Base-by-base conservation (phyloP, 1,139 yeast genomes). In the Candida pseudoviswanathii region DNA sequence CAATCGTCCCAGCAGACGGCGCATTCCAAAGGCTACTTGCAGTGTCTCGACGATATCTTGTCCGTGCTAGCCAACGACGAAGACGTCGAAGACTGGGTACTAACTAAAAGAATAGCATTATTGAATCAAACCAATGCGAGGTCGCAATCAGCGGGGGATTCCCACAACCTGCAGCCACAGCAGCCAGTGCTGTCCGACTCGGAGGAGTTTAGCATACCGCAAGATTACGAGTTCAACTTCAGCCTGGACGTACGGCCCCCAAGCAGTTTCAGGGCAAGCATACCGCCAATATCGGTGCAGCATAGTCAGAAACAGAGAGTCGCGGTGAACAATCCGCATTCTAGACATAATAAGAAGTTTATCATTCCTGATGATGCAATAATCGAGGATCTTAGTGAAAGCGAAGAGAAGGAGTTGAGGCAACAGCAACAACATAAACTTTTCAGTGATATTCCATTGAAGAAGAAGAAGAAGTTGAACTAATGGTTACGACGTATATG, bases 41-140 rank as follows among this genome's bases (percentile, higher is more conserved):
- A 75, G 36, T 82, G 87, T 57, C 56, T 84, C 5, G 78, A 83
- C 50, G 89, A 84, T 52, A 57, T 84, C 26, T 57, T 82, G 2
- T 63, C 67, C n/a, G 66, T 76, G n/a, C 66, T 82, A 2, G 64
- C 79, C 9, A 64, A 71, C 22, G 77, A 71, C 16, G 78, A 77
- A 2, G 83, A 80, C 54, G 67, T 82, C 7, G 84, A 80, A 54
- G 71, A 74, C 54, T 78, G 86, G 83, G 79, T 80, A 0, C 62
- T 79, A 22, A 66, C 77, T 24, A 80, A 75, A 57, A 68, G 77
- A 50, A 71, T 80, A 0, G 85, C 81, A 51, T 64, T 82, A 29
- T 63, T 67, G 30, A 69, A 69, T 48, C 42, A 25, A 8, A 46
- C 29, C 24, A 46, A 42, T 16, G 4, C 9, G 9, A 36, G 24